phyloP scores from a whole-genome alignment of 257 asterid species.

The Nicotiana tomentosiformis region DNA sequence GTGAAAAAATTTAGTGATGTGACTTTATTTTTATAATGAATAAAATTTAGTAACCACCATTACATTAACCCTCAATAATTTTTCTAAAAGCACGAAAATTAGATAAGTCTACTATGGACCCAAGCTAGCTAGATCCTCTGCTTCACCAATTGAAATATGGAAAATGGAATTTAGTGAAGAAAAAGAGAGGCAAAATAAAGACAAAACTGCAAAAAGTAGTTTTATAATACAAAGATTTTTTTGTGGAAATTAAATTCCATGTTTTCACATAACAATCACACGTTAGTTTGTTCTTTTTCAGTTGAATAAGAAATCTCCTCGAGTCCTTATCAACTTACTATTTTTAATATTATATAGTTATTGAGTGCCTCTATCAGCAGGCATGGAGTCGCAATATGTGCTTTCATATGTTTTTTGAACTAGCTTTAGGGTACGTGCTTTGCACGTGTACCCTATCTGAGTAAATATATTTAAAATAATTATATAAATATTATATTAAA shows the following conservation, averaged over 20 bases:
- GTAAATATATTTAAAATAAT: too few relatives aligned
- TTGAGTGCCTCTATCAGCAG: neutral
- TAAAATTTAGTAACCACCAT: too few relatives aligned
- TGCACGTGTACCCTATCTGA: too few relatives aligned
- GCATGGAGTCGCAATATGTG: neutral
- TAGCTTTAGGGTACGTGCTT: too few relatives aligned
- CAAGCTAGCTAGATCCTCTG: constrained; percentile 4
- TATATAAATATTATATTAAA: too few relatives aligned
- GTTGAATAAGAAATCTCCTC: neutral
- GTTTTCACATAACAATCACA: neutral
- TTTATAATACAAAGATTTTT: neutral
- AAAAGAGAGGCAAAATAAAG: neutral
- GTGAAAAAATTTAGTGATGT: too few relatives aligned
- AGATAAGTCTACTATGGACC: neutral
- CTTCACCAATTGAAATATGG: constrained; percentile 11
- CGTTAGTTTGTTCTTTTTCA: neutral
- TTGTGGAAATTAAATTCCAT: neutral
- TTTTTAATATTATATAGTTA: neutral
- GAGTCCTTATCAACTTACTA: neutral
- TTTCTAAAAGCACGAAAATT: neutral
- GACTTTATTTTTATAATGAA: too few relatives aligned
- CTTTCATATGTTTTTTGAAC: too few relatives aligned
- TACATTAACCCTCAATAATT: too few relatives aligned
- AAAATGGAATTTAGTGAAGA: neutral
- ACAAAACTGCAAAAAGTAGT: neutral